Evolutionary conservation across 2,329 filamentous ascomycete species (phyloP), one percentile per base, ranked within the genome.

Genomic region (Setomelanomma holmii): DNA sequence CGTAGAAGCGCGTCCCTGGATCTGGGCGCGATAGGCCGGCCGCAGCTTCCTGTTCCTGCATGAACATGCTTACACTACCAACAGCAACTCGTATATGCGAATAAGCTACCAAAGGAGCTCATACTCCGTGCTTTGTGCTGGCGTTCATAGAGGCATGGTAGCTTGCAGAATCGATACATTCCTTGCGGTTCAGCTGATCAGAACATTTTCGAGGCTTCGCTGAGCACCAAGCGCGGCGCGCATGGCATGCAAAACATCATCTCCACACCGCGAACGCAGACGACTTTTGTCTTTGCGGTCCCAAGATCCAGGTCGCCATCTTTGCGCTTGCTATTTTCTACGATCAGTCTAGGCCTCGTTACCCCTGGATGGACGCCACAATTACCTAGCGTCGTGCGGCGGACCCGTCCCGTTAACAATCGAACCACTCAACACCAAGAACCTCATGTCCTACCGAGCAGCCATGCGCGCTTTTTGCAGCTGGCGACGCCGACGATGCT

Each of bases 401-500:
- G 35, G 35, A 14, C 44, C 48, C 21, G 51, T 40, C 20, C 36
- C 23, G 39, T 19, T 33, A 16, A 16, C 40, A 48, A 55, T 45
- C 40, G 40, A 45, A 52, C 58, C 52, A 58, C 46, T 58, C 54
- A 57, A 54, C 46, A 53, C 50, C 46, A 52, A 21, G 35, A 33
- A 2, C 40, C 14, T 22, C 27, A 2, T 16, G 48, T 63, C 40
- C 39, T 33, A 34, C 41, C 34, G 22, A 17, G 14, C 49, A 60
- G 58, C 56, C 58, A 58, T 56, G 50, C 55, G 51, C 53, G n/a
- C 19, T 51, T 51, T 52, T 43, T 33, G 35, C 35, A 64, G 58
- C 61, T 62, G 53, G 47, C 38, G 19, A 40, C 34, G 54, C 42
- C 22, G 41, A 33, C 40, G 20, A 35, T 39, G 20, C 17, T 33